Percentiles rank a stretch among this genome's conserved stretches.
Evolutionary conservation across 345 rosid genomes (phyloP).

Genomic region (Acer campestre): DNA sequence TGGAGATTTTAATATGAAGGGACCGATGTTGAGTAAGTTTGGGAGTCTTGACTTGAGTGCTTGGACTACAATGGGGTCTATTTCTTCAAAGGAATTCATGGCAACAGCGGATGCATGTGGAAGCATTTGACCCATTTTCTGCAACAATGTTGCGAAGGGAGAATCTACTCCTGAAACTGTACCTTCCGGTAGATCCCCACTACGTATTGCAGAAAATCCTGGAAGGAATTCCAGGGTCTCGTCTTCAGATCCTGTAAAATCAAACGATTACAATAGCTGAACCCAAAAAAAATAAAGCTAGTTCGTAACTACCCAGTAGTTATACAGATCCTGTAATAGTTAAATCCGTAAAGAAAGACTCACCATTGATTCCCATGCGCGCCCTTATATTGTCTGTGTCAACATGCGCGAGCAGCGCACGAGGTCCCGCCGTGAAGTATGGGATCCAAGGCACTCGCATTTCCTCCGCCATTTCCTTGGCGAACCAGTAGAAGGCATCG

Average conservation of each 20-base stretch:
- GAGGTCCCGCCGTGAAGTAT: constrained; percentile 51
- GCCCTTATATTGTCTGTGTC: constrained; percentile 36
- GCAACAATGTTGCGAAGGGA: constrained; percentile 28
- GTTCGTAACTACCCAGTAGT: no score
- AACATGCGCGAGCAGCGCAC: constrained; percentile 40
- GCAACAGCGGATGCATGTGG: constrained; percentile 44
- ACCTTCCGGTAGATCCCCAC: constrained; percentile 38
- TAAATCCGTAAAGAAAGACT: neutral
- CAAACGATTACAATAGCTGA: no score
- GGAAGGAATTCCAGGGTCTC: constrained; percentile 40
- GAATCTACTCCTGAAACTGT: constrained; percentile 12
- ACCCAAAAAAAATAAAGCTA: no score
- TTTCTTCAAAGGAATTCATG: constrained; percentile 43
- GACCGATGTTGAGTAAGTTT: constrained; percentile 48
- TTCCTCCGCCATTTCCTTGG: constrained; percentile 43
- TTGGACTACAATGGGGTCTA: constrained; percentile 31
- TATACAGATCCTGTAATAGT: no score
- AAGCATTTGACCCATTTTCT: constrained; percentile 42
- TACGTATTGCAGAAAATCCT: constrained; percentile 35
- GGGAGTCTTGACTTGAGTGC: constrained; percentile 33
- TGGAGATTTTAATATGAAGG: constrained; percentile 29
- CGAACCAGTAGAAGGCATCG: constrained; percentile 64
- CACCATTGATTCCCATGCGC: constrained; percentile 27
- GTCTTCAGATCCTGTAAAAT: constrained; percentile 29
- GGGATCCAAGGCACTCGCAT: constrained; percentile 47